A percentile compares a stretch with the other conserved stretches of the same genome.
phyloP scores from a whole-genome alignment of 208 protist species.

The Trypanosoma brucei region DNA sequence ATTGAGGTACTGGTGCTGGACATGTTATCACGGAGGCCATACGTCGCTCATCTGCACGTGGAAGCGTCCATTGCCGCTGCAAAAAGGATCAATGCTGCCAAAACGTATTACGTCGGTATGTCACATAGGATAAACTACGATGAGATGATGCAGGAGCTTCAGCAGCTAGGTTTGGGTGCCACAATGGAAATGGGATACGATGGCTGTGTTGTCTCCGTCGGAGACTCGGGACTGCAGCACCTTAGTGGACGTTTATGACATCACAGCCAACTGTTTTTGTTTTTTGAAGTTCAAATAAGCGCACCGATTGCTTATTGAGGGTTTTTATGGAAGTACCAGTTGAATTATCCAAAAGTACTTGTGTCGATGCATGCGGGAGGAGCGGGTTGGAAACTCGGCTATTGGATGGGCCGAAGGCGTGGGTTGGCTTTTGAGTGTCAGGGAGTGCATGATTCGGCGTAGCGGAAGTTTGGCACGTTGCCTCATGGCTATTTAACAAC shows the following conservation, averaged over 20 bases:
- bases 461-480: no score
- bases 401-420: no score
- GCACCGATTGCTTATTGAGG: no score
- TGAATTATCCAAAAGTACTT: no score
- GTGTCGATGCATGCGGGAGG: no score
- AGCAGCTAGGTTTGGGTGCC: constrained; percentile 20
- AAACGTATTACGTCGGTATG: constrained; percentile 63
- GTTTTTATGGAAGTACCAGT: no score
- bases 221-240: background rate
- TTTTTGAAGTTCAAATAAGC: no score
- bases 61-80: constrained; percentile 33
- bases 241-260: background rate
- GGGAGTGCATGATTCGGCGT: no score
- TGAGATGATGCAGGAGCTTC: constrained; percentile 24
- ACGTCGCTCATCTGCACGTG: constrained; percentile 43
- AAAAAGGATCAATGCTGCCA: constrained; percentile 23
- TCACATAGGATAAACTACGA: constrained; percentile 42
- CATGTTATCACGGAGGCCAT: constrained; percentile 32
- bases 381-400: no score
- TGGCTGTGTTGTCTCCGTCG: constrained; percentile 38
- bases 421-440: no score
- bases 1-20: constrained; percentile 51
- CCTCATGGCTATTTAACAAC: no score
- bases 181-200: constrained; percentile 48
- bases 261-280: background rate